Evolutionary conservation across 73 alveolate genomes (phyloP).

Genomic region (Urostyla sp.): DNA sequence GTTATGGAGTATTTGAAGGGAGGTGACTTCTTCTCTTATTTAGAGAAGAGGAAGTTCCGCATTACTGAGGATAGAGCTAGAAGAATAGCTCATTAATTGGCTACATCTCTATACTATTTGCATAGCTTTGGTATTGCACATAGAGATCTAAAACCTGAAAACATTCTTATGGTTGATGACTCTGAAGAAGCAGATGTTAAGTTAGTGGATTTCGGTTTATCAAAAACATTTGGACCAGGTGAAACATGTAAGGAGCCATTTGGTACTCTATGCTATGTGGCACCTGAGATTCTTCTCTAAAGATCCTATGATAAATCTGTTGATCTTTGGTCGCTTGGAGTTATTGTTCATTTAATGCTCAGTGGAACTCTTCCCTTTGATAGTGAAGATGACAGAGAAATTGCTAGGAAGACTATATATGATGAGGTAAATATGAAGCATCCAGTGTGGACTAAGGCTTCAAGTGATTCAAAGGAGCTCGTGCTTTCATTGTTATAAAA

Average conservation of each 20-base stretch:
- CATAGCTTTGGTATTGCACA: slow-evolving; percentile 85
- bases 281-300: slow-evolving; percentile 71
- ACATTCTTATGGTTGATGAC: slow-evolving; percentile 73
- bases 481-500: slow-evolving; percentile 49
- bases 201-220: slow-evolving; percentile 87
- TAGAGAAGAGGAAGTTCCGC: slow-evolving; percentile 72
- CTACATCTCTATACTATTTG: slow-evolving; percentile 83
- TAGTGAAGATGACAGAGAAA: slow-evolving; percentile 64
- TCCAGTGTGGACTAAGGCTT: slow-evolving; percentile 42
- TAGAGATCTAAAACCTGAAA: slow-evolving; percentile 91
- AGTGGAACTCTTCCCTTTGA: slow-evolving; percentile 78
- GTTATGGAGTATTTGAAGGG: slow-evolving; percentile 87
- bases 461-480: slow-evolving; percentile 67
- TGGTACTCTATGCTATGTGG: slow-evolving; percentile 78
- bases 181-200: slow-evolving; percentile 76
- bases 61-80: slow-evolving; percentile 80
- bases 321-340: slow-evolving; percentile 80
- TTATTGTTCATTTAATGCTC: slow-evolving; percentile 61
- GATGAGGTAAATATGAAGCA: slow-evolving; percentile 33
- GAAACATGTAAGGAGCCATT: slow-evolving; percentile 89
- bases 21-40: slow-evolving; percentile 78
- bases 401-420: slow-evolving; percentile 57
- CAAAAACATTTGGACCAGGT: slow-evolving; percentile 84
- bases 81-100: slow-evolving; percentile 74
- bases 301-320: slow-evolving; percentile 67